Conservation (phyloP, 306 rosid species). For the Cicer chorassanicum region DNA sequence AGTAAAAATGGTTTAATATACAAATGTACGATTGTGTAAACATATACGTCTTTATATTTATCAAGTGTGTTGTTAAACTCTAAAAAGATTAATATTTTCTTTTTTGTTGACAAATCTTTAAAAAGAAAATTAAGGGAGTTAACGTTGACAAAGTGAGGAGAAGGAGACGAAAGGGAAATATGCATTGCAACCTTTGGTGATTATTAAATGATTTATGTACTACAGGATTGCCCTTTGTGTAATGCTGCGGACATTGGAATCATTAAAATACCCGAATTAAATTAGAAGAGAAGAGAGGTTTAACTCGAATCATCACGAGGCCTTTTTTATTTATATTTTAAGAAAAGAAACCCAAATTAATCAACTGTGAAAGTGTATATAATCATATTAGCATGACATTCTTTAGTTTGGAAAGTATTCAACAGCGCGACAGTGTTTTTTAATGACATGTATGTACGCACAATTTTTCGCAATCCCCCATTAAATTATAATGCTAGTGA, state of each 20-base stretch:
- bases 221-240: conserved; percentile 16
- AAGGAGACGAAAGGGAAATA: conserved; percentile 32
- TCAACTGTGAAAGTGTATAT: not conserved
- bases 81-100: no score
- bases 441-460: not conserved
- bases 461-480: no score
- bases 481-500: not conserved
- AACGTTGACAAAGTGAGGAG: conserved; percentile 9
- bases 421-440: not conserved
- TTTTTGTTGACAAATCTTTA: no score
- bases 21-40: no score
- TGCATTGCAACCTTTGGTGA: conserved; percentile 38
- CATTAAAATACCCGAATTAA: not conserved
- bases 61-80: no score
- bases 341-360: not conserved
- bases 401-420: not conserved
- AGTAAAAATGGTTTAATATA: no score
- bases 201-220: conserved; percentile 38
- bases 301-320: not conserved
- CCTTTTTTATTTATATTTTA: not conserved
- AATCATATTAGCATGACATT: not conserved
- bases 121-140: no score
- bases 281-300: not conserved
- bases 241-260: conserved; percentile 23
- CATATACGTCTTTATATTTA: no score